Percentiles rank a stretch among this genome's conserved stretches.
Evolutionary conservation across 2,329 filamentous ascomycete species (phyloP).

Genomic region (Beauveria medogensis): DNA sequence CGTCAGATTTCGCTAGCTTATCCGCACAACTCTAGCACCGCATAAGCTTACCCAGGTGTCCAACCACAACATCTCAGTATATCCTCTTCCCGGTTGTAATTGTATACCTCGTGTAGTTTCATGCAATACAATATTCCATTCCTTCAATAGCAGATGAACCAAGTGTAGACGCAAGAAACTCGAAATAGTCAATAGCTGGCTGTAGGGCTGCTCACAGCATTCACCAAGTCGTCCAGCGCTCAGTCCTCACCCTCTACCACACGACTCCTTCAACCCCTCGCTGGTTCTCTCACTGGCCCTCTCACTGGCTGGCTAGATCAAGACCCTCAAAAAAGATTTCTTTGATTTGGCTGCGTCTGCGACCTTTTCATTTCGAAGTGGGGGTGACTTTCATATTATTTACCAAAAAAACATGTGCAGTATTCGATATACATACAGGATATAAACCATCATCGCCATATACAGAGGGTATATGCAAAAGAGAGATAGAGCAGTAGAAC

Average conservation of each 20-base stretch:
- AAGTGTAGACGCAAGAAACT: no score
- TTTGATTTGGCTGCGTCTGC: no score
- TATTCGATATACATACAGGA: neutral
- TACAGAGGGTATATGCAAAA: slow-evolving; percentile 12
- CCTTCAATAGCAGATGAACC: no score
- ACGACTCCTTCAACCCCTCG: no score
- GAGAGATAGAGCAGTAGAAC: neutral
- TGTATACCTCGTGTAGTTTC: no score
- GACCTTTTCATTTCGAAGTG: neutral
- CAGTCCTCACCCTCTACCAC: neutral
- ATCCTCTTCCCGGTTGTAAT: neutral
- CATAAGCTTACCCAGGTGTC: neutral
- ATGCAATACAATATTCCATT: no score
- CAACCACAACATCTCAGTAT: neutral
- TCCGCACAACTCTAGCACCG: neutral
- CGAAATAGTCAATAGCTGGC: no score
- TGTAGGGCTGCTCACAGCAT: no score
- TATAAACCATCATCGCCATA: neutral
- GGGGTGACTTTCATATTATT: neutral
- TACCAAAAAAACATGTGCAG: neutral
- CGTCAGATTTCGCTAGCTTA: neutral
- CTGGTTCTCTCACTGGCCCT: no score
- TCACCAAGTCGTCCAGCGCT: neutral
- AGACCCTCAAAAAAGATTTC: no score
- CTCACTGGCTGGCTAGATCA: no score